Percentiles rank a stretch among this genome's conserved stretches.
Conservation (phyloP, 1,284 basidiomycete species). For the Volvariella surrecta region DNA sequence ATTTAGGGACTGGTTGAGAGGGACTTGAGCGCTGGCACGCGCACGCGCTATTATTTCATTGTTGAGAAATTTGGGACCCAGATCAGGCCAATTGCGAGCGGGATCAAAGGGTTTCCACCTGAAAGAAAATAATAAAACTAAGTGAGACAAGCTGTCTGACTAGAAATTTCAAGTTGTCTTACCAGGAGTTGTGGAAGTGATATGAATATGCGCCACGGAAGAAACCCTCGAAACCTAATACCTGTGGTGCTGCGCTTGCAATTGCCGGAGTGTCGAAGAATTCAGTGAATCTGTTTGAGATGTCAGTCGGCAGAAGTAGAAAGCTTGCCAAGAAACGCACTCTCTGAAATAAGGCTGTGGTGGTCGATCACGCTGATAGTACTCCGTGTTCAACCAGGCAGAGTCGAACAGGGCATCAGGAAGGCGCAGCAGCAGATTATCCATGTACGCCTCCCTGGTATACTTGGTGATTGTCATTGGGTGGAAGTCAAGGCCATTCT, state of each 20-base stretch:
- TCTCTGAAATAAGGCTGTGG: constrained; percentile 79
- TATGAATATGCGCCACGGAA: constrained; percentile 83
- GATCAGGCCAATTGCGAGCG: constrained; percentile 83
- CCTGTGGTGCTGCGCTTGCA: constrained; percentile 63
- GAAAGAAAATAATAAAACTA: constrained; percentile 8
- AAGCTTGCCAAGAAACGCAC: constrained; percentile 31
- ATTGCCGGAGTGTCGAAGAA: constrained; percentile 75
- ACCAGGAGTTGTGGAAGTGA: constrained; percentile 85
- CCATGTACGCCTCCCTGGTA: constrained; percentile 69
- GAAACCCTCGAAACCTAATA: constrained; percentile 78
- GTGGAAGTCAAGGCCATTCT: constrained; percentile 81
- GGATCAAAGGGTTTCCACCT: constrained; percentile 95
- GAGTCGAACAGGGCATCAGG: constrained; percentile 85
- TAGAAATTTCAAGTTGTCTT: too few relatives aligned
- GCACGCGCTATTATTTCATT: constrained; percentile 58
- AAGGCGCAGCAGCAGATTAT: constrained; percentile 64
- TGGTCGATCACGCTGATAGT: constrained; percentile 74
- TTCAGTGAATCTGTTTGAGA: constrained; percentile 51
- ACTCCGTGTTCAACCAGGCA: constrained; percentile 81
- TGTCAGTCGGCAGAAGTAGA: constrained; percentile 1
- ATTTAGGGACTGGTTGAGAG: constrained; percentile 10
- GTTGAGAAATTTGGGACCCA: constrained; percentile 70
- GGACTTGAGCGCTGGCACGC: constrained; percentile 26
- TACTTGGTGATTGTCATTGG: constrained; percentile 81
- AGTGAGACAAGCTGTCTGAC: constrained; percentile 1